Evolutionary conservation across 2,329 filamentous ascomycete genomes (phyloP), one percentile per base, ranked within the genome.

Genomic region (Stachybotrys chlorohalonatus): DNA sequence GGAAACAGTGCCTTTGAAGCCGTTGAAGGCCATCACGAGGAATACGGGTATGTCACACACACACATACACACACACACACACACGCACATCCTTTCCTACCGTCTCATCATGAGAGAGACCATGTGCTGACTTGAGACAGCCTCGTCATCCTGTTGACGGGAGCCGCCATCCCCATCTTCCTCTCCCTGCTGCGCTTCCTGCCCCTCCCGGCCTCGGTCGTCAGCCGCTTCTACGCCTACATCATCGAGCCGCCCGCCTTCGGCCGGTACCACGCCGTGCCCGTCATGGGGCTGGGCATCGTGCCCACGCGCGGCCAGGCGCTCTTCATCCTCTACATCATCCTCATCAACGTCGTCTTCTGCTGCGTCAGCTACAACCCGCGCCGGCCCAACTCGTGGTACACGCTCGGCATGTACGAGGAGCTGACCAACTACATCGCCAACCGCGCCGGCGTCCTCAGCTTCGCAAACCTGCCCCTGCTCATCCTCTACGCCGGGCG

Each of bases 401-500:
- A 61, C 17, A 52, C 59, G 0, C 62, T 52, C 1, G 52, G 52
- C 0, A 54, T 54, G 0, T 54, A 24, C 16, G 48, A 62, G 1
- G 63, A 73, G 56, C 60, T 75, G 1, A 61, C 65, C 13, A 60
- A 63, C 1, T 68, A 70, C 47, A 57, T 78, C 2, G 61, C 65
- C 1, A 72, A 73, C 55, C 70, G 77, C 1, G 68, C 71, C 5
- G 76, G 76, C 5, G 60, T 66, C 1, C 57, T 78, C 5, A 64
- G 64, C 5, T 73, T 76, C 50, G 69, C 70, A 6, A 69, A 74
- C 8, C 51, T 75, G 0, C 70, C 75, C 0, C 58, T 80, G 0
- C 52, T 74, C 0, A 62, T 79, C 11, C 67, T 81, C 3, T 79
- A 74, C 53, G 67, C 72, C 0, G 66, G 70, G 0, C 65, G 78